Percentiles rank a stretch among this genome's conserved stretches.
phyloP scores from a whole-genome alignment of 2,329 filamentous ascomycete genomes.

The Gaeumannomyces tritici region DNA sequence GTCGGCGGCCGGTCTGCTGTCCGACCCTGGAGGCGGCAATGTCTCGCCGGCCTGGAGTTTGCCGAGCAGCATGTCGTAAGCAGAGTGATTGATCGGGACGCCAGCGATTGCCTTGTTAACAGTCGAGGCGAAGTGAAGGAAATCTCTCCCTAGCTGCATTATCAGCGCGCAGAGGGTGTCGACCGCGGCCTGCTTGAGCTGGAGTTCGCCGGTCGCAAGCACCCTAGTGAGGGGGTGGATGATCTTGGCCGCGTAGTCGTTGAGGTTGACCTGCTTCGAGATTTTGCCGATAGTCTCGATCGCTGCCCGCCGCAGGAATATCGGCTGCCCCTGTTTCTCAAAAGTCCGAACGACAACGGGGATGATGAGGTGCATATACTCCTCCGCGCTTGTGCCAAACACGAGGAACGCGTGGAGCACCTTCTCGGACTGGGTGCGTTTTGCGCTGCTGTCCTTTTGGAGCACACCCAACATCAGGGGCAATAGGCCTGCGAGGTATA shows the following conservation, averaged over 20 bases:
- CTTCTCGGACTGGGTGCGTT: constrained; percentile 75
- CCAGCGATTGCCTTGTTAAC: constrained; percentile 78
- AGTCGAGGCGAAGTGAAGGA: constrained; percentile 85
- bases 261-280: constrained; percentile 92
- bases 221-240: constrained; percentile 87
- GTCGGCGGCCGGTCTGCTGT: constrained; percentile 32
- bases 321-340: constrained; percentile 75
- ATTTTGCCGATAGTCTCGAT: constrained; percentile 94
- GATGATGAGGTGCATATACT: constrained; percentile 99
- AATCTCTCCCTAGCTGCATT: constrained; percentile 91
- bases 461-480: constrained; percentile 92
- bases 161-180: constrained; percentile 94
- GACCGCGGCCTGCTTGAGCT: constrained; percentile 70
- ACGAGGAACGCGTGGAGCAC: constrained; percentile 93
- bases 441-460: constrained; percentile 69
- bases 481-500: constrained; percentile 80
- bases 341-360: constrained; percentile 92
- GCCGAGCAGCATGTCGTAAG: constrained; percentile 84
- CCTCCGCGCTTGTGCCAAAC: constrained; percentile 89
- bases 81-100: constrained; percentile 77
- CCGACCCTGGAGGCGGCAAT: constrained; percentile 83
- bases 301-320: constrained; percentile 71
- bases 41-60: constrained; percentile 93
- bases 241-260: constrained; percentile 92
- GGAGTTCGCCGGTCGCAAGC: constrained; percentile 61